Base-by-base conservation (phyloP, 306 rosid genomes). In the Erythrophleum fordii region DNA sequence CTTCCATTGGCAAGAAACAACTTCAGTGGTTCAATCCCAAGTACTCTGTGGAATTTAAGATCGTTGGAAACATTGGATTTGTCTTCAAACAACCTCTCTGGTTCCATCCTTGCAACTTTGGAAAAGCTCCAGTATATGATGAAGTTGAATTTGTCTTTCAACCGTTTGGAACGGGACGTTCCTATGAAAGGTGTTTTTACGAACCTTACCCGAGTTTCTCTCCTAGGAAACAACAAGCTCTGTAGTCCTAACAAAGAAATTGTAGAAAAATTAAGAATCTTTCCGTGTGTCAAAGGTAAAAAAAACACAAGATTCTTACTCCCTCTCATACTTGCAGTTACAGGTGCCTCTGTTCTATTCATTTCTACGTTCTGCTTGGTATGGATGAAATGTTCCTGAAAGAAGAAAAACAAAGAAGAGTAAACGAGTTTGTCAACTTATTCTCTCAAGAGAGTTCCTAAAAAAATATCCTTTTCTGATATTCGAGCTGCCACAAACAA, bases 401-500 rank as follows among this genome's bases (percentile, higher is more conserved):
- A 65, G 77, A 75, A 29, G 82, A 76, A 73, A 68, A 48, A 28
- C 0, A 73, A 72, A 60, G 62, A 74, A 66, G 46, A 17, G 55
- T 55, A 71, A 55, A 55, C 34, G 3, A 29, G 53, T 79, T 60
- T 72, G 22, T 22, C 65, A 45, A 13, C 45, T 44, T 6, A 45
- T 7, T 49, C 77, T 70, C 51, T 71, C 2, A 82, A 20, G 18
- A 84, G 73, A n/a, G 25, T 71, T 10, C 82, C 82, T 64, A 82
- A 79, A 55, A 75, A 71, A 48, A 56, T 86, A 64, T 65, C 86
- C 16, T 92, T 91, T 80, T 80, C 85, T 59, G 97, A 92, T 66
- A 91, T 94, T 31, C 88, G 78, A 70, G 87, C 87, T 11, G 97
- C 97, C 61, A 94, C 98, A 71, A 84, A 88, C 81, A 92, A 90